A percentile compares a stretch with the other conserved stretches of the same genome.
phyloP scores from a whole-genome alignment of 805 yeast genomes.

The Myxozyma mucilagina region DNA sequence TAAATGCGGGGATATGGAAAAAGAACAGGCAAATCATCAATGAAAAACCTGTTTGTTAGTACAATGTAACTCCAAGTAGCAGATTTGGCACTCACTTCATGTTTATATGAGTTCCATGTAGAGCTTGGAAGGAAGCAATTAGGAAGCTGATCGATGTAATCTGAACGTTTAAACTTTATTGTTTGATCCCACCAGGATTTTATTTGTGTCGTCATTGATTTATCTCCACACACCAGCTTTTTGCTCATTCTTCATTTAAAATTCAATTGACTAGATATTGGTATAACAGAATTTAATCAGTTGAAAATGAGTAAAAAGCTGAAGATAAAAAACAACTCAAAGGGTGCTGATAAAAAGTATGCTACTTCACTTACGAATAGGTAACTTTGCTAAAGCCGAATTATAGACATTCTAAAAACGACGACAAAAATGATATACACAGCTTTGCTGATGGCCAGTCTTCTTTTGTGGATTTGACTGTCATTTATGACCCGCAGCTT shows the following conservation, averaged over 20 bases:
- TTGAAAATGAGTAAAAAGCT: conserved; percentile 24
- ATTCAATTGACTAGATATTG: neutral
- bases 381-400: neutral
- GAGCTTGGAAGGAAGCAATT: neutral
- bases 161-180: neutral
- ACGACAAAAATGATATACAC: neutral
- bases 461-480: conserved; percentile 17
- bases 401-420: neutral
- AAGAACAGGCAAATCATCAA: conserved; percentile 92
- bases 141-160: neutral
- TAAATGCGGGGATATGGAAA: conserved; percentile 96
- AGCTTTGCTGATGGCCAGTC: conserved; percentile 1
- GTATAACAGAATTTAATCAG: neutral
- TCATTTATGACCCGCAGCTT: conserved; percentile 47
- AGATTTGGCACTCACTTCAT: too few species aligned
- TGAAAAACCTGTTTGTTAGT: conserved; percentile 60
- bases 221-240: too few species aligned
- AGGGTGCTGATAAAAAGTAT: conserved; percentile 12
- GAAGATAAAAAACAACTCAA: conserved; percentile 19
- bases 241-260: neutral
- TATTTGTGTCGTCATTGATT: too few species aligned
- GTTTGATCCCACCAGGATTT: neutral
- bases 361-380: neutral
- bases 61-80: too few species aligned
- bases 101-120: neutral